Percentiles rank a stretch among this genome's conserved stretches.
Conservation (phyloP, 2,329 filamentous ascomycete species). For the Diaporthe ampelina region DNA sequence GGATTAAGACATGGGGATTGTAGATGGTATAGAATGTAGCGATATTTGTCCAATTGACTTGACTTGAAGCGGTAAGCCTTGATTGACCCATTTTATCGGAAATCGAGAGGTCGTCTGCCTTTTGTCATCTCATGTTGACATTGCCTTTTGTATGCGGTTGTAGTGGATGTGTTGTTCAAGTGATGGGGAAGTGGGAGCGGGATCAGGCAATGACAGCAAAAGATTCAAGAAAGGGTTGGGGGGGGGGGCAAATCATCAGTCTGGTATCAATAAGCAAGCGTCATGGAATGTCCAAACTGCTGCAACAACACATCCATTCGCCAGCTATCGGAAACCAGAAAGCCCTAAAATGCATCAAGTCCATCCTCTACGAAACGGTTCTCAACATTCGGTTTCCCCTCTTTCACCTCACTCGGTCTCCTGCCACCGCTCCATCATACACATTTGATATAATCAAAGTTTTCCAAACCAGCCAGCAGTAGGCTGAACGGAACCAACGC, state of each 20-base stretch:
- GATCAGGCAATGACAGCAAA: background rate
- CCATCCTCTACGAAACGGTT: background rate
- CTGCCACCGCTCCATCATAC: background rate
- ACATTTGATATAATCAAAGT: slow-evolving; percentile 20
- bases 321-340: slow-evolving; percentile 2
- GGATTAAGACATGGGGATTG: slow-evolving; percentile 36
- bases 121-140: background rate
- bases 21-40: slow-evolving; percentile 1
- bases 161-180: background rate
- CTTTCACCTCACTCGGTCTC: background rate
- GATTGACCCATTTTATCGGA: background rate
- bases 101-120: no score
- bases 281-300: background rate
- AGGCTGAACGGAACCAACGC: background rate
- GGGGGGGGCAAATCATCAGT: background rate
- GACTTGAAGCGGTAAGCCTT: background rate
- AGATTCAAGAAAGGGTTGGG: background rate
- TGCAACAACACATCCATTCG: slow-evolving; percentile 27
- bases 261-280: background rate
- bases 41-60: background rate
- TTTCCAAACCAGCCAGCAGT: background rate
- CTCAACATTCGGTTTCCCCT: background rate
- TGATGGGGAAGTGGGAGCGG: background rate
- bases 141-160: no score
- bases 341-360: background rate